These are phyloP conservation scores for Gonapodya prolifera DNA, from an alignment of 192 early-diverging fungal genomes.

Conservation along the genomic window DNA sequence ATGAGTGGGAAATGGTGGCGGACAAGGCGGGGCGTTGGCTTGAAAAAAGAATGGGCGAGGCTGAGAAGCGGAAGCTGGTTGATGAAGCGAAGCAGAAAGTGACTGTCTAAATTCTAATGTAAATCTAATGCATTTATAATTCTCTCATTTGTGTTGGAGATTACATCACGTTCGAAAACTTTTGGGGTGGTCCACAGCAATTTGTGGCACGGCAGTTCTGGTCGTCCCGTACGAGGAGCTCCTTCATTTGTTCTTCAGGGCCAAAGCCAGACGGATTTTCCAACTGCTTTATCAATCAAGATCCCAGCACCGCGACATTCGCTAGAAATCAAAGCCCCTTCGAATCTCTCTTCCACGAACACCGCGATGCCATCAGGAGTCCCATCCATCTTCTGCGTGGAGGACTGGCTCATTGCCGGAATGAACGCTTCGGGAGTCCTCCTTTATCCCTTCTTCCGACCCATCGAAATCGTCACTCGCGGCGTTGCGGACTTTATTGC, in stretches of 20 bases:
- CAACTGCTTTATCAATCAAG: background rate
- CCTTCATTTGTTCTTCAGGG: background rate
- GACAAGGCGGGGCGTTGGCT: background rate
- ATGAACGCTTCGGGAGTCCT: background rate
- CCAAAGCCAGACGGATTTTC: background rate
- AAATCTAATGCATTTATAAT: background rate
- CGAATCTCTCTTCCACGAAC: too few relatives aligned
- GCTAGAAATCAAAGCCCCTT: too few relatives aligned
- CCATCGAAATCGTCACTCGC: background rate
- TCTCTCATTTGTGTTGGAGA: background rate
- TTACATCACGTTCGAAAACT: background rate
- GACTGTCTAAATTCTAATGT: background rate
- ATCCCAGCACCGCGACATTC: too few relatives aligned
- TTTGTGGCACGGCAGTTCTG: background rate
- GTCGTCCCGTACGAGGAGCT: background rate
- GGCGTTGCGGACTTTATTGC: background rate
- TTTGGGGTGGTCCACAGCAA: too few relatives aligned
- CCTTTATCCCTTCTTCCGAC: background rate
- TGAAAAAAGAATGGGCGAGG: background rate
- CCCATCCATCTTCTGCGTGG: background rate
- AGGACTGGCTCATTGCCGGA: background rate
- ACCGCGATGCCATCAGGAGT: background rate
- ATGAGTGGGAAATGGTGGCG: background rate
- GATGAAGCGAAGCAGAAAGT: background rate
- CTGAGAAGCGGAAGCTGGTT: background rate